Base-by-base conservation (phyloP, 371 early-diverging fungal genomes). In the Entomophthora muscae region DNA sequence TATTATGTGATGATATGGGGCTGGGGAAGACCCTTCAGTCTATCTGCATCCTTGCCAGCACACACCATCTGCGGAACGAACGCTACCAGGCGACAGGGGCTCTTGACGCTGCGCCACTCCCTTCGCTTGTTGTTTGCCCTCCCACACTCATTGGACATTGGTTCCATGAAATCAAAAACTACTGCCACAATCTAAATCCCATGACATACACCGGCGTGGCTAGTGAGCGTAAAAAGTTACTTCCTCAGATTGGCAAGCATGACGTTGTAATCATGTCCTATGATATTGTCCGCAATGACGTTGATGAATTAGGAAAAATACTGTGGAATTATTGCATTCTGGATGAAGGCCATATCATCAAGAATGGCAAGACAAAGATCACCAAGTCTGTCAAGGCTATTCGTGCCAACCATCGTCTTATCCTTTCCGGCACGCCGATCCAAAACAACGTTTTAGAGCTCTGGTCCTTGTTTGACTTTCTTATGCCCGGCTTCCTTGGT, bases 261-360 rank as follows among this genome's bases (percentile, higher is more conserved):
- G 93, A 95, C 66, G 83, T 93, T 13, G 75, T 97, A 2, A 89
- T 98, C 69, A 89, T 86, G 78, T 93, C 94, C 1, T 99, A 98
- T 70, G 99, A 99, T 68, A 89, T 94, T 31, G 83, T 96, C 65
- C 86, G 98, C 62, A 93, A 93, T 68, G 98, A 98, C 71, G 86
- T 95, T 67, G 91, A 93, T 13, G 81, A 83, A 22, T 73, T 98
- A 57, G 66, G 70, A 1, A 66, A 71, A 30, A 73, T 88, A 42
- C 73, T 81, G 32, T 99, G 88, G 88, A 95, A 96, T 75, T 99
- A 96, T 71, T 90, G 95, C 67, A 85, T 98, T 64, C 75, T 99
- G 33, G 99, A 99, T 75, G 99, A 99, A 78, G 99, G 99, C 0
- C 99, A 99, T 72, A 83, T 95, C 33, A 97, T 99, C 72, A 93